Conservation (phyloP, 2,329 filamentous ascomycete genomes). For the Emericellopsis cladophorae region DNA sequence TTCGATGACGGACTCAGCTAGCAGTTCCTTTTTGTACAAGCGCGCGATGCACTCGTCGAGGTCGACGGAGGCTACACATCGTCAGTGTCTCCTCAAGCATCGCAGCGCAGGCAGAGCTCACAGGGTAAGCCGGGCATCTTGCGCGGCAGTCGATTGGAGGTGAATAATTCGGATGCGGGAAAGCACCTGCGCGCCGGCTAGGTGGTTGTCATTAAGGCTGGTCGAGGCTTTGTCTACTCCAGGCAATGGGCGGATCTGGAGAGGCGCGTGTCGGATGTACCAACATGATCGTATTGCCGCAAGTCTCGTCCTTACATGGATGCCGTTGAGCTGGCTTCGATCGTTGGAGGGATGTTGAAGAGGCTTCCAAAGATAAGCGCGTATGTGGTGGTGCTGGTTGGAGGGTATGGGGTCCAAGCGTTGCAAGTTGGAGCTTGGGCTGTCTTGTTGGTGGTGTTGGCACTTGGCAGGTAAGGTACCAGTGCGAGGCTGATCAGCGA, state of each 20-base stretch:
- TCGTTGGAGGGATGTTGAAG: too few species aligned
- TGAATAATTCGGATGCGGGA: neutral
- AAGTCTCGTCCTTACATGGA: too few species aligned
- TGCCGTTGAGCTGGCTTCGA: too few species aligned
- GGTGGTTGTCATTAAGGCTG: conserved; percentile 10
- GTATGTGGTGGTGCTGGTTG: too few species aligned
- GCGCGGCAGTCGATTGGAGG: conserved; percentile 3
- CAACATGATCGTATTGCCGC: conserved; percentile 25
- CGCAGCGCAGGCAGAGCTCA: conserved; percentile 17
- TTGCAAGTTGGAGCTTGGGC: too few species aligned
- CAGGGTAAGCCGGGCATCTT: conserved; percentile 46
- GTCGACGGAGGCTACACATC: conserved; percentile 75
- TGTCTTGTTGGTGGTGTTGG: too few species aligned
- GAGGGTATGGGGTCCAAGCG: too few species aligned
- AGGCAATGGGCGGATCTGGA: conserved; percentile 20
- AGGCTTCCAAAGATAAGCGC: too few species aligned
- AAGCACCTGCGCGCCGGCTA: conserved; percentile 1
- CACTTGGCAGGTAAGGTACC: too few species aligned
- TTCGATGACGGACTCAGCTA: conserved; percentile 96
- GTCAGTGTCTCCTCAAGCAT: neutral
- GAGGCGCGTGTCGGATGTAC: conserved; percentile 19
- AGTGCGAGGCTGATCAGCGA: too few species aligned
- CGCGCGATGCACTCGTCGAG: conserved; percentile 97
- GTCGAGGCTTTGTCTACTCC: conserved; percentile 18
- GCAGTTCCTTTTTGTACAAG: conserved; percentile 90